phyloP scores from a whole-genome alignment of 2,329 filamentous ascomycete species.

The Aaosphaeria arxii region DNA sequence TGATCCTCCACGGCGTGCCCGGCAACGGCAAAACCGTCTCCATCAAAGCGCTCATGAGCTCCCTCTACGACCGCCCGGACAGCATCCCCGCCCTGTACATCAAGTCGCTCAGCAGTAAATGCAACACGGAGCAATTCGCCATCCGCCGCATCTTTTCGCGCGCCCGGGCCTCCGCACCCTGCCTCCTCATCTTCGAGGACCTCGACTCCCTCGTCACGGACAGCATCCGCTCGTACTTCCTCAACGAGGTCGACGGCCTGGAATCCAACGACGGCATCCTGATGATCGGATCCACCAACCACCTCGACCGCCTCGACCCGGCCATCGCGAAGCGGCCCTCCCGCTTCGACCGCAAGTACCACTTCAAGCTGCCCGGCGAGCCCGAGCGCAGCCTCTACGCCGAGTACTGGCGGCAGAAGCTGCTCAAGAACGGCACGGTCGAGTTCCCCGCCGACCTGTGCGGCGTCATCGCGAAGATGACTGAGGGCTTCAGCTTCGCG shows the following conservation, averaged over 20 bases:
- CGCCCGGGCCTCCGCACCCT: conserved; percentile 61
- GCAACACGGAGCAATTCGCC: conserved; percentile 52
- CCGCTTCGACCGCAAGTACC: conserved; percentile 45
- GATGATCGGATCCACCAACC: conserved; percentile 63
- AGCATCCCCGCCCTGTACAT: conserved; percentile 55
- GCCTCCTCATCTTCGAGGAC: conserved; percentile 68
- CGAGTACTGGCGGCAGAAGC: conserved; percentile 41
- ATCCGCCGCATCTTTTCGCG: conserved; percentile 37
- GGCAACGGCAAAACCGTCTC: conserved; percentile 67
- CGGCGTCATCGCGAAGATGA: conserved; percentile 29
- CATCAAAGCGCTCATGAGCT: conserved; percentile 66
- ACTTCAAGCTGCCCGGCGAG: conserved; percentile 37
- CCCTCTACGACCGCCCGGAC: conserved; percentile 50
- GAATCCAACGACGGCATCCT: conserved; percentile 67
- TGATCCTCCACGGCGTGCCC: conserved; percentile 53
- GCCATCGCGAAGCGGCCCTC: conserved; percentile 50
- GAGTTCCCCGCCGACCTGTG: conserved; percentile 38
- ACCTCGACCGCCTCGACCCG: conserved; percentile 62
- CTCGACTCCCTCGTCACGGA: conserved; percentile 63
- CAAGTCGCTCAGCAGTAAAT: conserved; percentile 48
- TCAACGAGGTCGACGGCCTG: conserved; percentile 69
- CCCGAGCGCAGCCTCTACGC: conserved; percentile 37
- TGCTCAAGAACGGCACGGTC: conserved; percentile 26
- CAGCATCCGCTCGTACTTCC: conserved; percentile 62
- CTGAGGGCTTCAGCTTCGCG: conserved; percentile 41